phyloP scores from a whole-genome alignment of 2,329 filamentous ascomycete genomes.

The Claviceps pazoutovae region DNA sequence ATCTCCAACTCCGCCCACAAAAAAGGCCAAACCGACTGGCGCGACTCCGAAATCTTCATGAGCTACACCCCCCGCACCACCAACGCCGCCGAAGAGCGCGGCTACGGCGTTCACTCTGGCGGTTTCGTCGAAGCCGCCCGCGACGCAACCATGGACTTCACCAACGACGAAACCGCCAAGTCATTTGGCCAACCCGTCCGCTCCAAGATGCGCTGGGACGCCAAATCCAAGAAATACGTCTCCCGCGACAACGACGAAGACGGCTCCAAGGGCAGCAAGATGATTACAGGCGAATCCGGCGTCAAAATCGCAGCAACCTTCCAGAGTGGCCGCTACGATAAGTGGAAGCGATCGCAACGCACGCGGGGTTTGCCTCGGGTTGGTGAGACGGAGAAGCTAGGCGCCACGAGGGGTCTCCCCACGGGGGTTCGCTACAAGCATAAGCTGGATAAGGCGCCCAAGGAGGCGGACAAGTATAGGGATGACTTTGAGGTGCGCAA shows the following conservation, averaged over 20 bases:
- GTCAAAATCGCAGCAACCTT: slow-evolving; percentile 93
- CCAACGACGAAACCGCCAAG: slow-evolving; percentile 71
- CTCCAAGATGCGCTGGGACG: slow-evolving; percentile 83
- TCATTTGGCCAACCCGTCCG: slow-evolving; percentile 65
- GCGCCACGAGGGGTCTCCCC: slow-evolving; percentile 12
- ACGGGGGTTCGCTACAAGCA: slow-evolving; percentile 56
- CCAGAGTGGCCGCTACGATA: slow-evolving; percentile 84
- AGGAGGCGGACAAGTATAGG: slow-evolving; percentile 81
- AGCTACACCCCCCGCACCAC: slow-evolving; percentile 73
- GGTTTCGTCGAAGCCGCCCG: slow-evolving; percentile 81
- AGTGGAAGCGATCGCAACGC: slow-evolving; percentile 78
- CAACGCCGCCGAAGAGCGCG: slow-evolving; percentile 77
- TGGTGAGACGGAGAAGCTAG: slow-evolving; percentile 59
- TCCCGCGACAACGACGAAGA: slow-evolving; percentile 86
- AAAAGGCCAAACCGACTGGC: slow-evolving; percentile 50
- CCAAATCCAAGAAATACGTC: slow-evolving; percentile 93
- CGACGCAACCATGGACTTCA: slow-evolving; percentile 80
- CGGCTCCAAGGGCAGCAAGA: slow-evolving; percentile 56
- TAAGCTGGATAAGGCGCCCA: slow-evolving; percentile 75
- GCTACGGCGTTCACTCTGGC: slow-evolving; percentile 83
- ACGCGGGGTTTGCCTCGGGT: slow-evolving; percentile 65
- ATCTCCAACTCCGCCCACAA: slow-evolving; percentile 44
- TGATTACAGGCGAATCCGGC: slow-evolving; percentile 80
- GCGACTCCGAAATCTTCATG: slow-evolving; percentile 90
- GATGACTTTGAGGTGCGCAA: slow-evolving; percentile 85